phyloP scores from a whole-genome alignment of 768 basidiomycete species.

The Mycena galopus region DNA sequence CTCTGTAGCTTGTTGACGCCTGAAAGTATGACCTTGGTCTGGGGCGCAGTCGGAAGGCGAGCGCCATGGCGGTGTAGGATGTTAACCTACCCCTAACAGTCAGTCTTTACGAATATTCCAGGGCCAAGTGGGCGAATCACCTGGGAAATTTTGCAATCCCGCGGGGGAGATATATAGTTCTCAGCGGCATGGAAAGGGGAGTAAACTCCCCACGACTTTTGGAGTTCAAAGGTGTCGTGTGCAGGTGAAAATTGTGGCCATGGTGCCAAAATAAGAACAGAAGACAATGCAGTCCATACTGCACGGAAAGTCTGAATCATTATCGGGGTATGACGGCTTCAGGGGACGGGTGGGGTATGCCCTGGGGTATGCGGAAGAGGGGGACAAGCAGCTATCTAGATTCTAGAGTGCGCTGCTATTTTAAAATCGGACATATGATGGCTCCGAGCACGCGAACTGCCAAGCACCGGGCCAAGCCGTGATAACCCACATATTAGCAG shows the following conservation, averaged over 20 bases:
- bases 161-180: slow-evolving; percentile 19
- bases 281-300: slow-evolving; percentile 22
- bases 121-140: background rate
- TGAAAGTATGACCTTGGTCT: slow-evolving; percentile 56
- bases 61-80: slow-evolving; percentile 86
- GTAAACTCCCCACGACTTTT: slow-evolving; percentile 35
- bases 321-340: background rate
- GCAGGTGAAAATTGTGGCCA: slow-evolving; percentile 21
- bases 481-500: no score
- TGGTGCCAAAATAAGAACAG: slow-evolving; percentile 5
- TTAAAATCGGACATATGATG: background rate
- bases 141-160: slow-evolving; percentile 28
- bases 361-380: no score
- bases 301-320: slow-evolving; percentile 6
- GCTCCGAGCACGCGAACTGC: no score
- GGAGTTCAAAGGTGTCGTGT: slow-evolving; percentile 29
- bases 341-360: no score
- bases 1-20: slow-evolving; percentile 69
- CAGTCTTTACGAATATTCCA: background rate
- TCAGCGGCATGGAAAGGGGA: slow-evolving; percentile 30
- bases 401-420: background rate
- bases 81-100: slow-evolving; percentile 59
- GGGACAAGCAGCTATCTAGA: background rate
- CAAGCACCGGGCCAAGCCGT: no score
- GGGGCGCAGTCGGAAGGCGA: slow-evolving; percentile 74